Conservation (phyloP, 2,329 filamentous ascomycete genomes). For the Diaporthe batatas region DNA sequence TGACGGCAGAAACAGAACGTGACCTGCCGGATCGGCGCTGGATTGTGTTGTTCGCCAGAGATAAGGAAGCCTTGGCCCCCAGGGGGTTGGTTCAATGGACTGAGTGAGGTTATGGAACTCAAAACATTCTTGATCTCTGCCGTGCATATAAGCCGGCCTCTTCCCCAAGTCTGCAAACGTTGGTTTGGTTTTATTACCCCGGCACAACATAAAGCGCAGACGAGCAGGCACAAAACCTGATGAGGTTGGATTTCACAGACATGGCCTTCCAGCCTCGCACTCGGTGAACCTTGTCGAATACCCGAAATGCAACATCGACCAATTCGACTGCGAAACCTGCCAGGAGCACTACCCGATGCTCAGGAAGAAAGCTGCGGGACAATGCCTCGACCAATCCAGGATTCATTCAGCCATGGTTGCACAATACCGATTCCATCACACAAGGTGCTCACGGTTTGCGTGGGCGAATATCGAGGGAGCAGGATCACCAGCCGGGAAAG, state of each 20-base stretch:
- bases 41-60: conserved; percentile 32
- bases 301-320: conserved; percentile 1
- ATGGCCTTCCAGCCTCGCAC: conserved; percentile 1
- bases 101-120: not conserved
- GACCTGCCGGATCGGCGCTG: conserved; percentile 39
- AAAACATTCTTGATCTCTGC: conserved; percentile 9
- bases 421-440: not conserved
- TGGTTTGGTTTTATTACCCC: not conserved
- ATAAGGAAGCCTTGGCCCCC: conserved; percentile 30
- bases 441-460: not conserved
- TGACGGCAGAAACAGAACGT: conserved; percentile 1
- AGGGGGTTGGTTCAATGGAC: conserved; percentile 15
- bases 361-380: conserved; percentile 1
- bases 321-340: not conserved
- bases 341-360: conserved; percentile 1
- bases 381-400: not conserved
- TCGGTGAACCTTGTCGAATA: conserved; percentile 24
- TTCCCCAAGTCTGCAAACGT: not conserved
- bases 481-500: not conserved
- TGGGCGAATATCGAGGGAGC: not conserved
- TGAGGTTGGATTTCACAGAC: conserved; percentile 19
- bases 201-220: not conserved
- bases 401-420: not conserved
- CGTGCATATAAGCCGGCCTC: conserved; percentile 31
- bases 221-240: conserved; percentile 11